phyloP scores from a whole-genome alignment of 768 basidiomycete genomes.

The Amylocystis lapponica region DNA sequence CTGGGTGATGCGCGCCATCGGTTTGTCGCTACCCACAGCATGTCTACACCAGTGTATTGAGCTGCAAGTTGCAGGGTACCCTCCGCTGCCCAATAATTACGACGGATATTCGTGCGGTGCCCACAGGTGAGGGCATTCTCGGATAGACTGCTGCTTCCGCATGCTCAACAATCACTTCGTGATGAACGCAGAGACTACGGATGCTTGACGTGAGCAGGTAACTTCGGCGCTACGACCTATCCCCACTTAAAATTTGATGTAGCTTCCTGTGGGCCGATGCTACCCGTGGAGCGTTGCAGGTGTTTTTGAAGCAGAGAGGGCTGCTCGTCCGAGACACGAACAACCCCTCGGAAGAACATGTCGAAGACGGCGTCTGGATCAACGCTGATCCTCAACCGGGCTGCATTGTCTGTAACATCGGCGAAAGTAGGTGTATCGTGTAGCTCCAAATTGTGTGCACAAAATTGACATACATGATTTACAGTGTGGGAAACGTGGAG shows the following conservation, averaged over 20 bases:
- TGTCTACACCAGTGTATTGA: not conserved
- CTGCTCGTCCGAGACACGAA: conserved; percentile 17
- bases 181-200: conserved; percentile 83
- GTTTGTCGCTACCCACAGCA: conserved; percentile 29
- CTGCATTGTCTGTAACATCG: conserved; percentile 87
- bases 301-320: conserved; percentile 52
- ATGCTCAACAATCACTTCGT: not conserved
- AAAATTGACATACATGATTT: not conserved
- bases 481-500: conserved; percentile 93
- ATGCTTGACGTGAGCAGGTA: conserved; percentile 76
- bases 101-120: conserved; percentile 88
- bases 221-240: not conserved
- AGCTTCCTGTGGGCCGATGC: conserved; percentile 87
- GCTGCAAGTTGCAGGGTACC: conserved; percentile 56
- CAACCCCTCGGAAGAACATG: conserved; percentile 43
- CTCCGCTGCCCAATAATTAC: conserved; percentile 72
- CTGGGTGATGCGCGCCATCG: conserved; percentile 86
- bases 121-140: conserved; percentile 55
- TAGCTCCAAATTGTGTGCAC: not conserved
- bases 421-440: conserved; percentile 76
- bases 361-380: conserved; percentile 65
- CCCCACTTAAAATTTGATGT: conserved; percentile 1
- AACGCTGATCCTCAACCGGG: conserved; percentile 78
- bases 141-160: conserved; percentile 1
- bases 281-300: conserved; percentile 76